Evolutionary conservation across 2,329 filamentous ascomycete genomes (phyloP).

Genomic region (Oidium heveae): DNA sequence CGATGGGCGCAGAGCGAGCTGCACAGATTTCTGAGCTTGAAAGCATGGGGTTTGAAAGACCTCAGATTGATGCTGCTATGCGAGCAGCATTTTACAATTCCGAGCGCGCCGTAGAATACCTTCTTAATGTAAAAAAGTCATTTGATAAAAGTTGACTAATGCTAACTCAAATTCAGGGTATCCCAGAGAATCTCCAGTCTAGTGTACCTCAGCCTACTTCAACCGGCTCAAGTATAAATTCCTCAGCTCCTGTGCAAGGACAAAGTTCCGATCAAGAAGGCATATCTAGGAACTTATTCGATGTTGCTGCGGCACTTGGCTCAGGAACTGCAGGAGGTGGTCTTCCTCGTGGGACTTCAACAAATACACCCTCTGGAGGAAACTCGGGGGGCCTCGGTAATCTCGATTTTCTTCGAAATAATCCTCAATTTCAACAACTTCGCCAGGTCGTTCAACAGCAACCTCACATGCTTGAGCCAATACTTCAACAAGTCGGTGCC

Average conservation of each 20-base stretch:
- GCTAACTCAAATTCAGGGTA: constrained; percentile 33
- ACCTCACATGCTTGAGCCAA: constrained; percentile 94
- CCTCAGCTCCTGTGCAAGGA: constrained; percentile 19
- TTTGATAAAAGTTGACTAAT: no score
- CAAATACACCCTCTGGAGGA: constrained; percentile 18
- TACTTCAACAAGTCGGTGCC: constrained; percentile 81
- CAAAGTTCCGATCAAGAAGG: constrained; percentile 29
- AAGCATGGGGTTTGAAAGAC: constrained; percentile 80
- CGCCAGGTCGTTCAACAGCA: constrained; percentile 94
- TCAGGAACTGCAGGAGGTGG: constrained; percentile 16
- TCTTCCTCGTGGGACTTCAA: constrained; percentile 16
- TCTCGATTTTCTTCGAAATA: constrained; percentile 81
- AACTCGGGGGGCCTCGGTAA: constrained; percentile 37
- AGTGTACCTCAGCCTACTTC: constrained; percentile 30
- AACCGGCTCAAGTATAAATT: no score
- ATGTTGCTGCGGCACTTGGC: constrained; percentile 50
- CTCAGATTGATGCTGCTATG: constrained; percentile 81
- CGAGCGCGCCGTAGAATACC: constrained; percentile 88
- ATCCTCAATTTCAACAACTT: constrained; percentile 93
- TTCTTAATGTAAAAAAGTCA: constrained; percentile 43
- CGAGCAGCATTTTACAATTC: constrained; percentile 93
- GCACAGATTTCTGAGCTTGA: constrained; percentile 81
- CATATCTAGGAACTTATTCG: constrained; percentile 67
- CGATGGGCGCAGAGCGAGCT: constrained; percentile 61
- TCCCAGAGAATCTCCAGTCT: constrained; percentile 60